These are phyloP conservation scores for Oemleria cerasiformis DNA, from an alignment of 306 rosid species.

Conservation along the genomic window DNA sequence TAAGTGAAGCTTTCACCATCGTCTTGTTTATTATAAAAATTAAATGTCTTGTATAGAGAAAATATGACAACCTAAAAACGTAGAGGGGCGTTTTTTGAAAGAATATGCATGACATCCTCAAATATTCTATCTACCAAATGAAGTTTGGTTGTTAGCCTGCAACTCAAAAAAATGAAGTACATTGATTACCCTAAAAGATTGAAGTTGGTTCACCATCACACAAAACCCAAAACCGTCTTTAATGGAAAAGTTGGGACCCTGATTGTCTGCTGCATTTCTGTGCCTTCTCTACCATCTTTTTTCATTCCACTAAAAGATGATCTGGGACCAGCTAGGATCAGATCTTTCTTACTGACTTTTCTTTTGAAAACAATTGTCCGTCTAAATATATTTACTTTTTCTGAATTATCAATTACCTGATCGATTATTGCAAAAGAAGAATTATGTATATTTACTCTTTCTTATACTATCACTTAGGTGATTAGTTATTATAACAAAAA, in stretches of 20 bases:
- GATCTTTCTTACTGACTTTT: neutral
- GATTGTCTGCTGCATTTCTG: slow-evolving; percentile 2
- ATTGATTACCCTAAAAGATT: neutral
- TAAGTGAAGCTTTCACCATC: too few relatives aligned
- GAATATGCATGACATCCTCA: neutral
- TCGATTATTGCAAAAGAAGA: neutral
- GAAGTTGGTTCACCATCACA: neutral
- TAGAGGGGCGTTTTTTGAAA: neutral
- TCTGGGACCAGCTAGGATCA: neutral
- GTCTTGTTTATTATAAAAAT: too few relatives aligned
- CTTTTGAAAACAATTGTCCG: neutral
- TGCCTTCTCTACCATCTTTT: neutral
- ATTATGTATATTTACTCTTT: neutral
- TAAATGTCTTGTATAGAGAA: too few relatives aligned
- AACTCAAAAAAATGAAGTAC: neutral
- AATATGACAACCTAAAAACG: neutral
- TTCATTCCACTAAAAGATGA: neutral
- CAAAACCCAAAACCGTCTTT: neutral
- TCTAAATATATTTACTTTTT: neutral
- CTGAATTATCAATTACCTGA: neutral
- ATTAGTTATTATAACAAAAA: too few relatives aligned
- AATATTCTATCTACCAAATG: neutral
- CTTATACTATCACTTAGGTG: too few relatives aligned
- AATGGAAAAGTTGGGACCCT: neutral
- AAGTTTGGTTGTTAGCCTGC: slow-evolving; percentile 1